These are phyloP conservation scores for Vicia faba DNA, from an alignment of 306 rosid species.

Conservation along the genomic window DNA sequence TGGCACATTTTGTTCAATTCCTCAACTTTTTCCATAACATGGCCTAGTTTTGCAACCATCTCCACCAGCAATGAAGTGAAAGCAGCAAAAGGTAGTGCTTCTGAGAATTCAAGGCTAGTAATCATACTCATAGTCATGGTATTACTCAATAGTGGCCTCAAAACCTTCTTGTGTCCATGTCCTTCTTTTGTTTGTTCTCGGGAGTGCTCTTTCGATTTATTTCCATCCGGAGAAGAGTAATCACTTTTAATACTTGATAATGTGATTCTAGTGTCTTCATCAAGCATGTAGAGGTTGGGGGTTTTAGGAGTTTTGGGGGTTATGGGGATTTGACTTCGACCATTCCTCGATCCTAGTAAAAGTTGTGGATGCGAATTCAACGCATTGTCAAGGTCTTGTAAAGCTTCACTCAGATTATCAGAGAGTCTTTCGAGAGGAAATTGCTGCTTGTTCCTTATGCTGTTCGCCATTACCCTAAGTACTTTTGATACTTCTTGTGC, in stretches of 20 bases:
- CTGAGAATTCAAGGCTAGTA: conserved; percentile 77
- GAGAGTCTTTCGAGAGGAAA: conserved; percentile 67
- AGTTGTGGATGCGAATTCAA: conserved; percentile 81
- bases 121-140: conserved; percentile 59
- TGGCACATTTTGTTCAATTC: conserved; percentile 61
- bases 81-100: conserved; percentile 85
- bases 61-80: conserved; percentile 79
- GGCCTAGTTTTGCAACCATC: conserved; percentile 79
- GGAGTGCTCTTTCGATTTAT: conserved; percentile 41
- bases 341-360: conserved; percentile 61
- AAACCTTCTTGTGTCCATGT: conserved; percentile 44
- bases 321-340: conserved; percentile 38
- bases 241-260: conserved; percentile 59
- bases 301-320: conserved; percentile 47
- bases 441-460: conserved; percentile 62
- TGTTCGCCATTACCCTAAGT: conserved; percentile 59
- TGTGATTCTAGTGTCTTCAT: conserved; percentile 41
- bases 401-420: conserved; percentile 60
- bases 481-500: conserved; percentile 69
- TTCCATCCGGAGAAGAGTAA: conserved; percentile 42
- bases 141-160: conserved; percentile 72
- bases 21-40: conserved; percentile 71
- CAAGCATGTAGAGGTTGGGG: conserved; percentile 38
- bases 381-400: conserved; percentile 69
- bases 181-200: conserved; percentile 41